Conservation (phyloP, 2,329 filamentous ascomycete species). For the Aspergillus bombycis region DNA sequence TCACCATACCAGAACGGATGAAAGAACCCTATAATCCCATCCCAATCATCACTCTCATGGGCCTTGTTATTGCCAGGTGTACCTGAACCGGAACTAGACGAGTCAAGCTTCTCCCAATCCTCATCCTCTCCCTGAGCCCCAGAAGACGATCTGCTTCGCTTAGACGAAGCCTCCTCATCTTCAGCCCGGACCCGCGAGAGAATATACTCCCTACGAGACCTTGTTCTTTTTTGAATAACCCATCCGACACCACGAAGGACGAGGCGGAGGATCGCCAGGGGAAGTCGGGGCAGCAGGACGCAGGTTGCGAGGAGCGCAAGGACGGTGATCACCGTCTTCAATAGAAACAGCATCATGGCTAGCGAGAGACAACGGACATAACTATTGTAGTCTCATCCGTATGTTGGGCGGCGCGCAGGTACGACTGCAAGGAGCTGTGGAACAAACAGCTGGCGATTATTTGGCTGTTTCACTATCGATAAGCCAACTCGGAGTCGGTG, state of each 20-base stretch:
- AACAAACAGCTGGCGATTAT: constrained; percentile 5
- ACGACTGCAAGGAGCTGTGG: neutral
- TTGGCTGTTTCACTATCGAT: constrained; percentile 21
- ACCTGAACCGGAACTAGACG: constrained; percentile 52
- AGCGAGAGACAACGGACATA: neutral
- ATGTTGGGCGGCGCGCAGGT: neutral
- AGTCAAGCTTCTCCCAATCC: constrained; percentile 72
- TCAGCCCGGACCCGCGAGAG: constrained; percentile 50
- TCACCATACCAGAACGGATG: constrained; percentile 85
- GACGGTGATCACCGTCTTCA: constrained; percentile 34
- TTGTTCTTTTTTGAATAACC: constrained; percentile 65
- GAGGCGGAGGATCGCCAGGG: constrained; percentile 36
- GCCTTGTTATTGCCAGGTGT: constrained; percentile 45
- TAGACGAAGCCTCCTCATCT: constrained; percentile 38
- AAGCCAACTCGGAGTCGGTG: constrained; percentile 1
- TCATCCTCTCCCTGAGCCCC: constrained; percentile 54
- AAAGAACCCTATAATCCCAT: constrained; percentile 91
- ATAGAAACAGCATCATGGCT: constrained; percentile 38
- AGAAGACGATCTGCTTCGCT: constrained; percentile 29
- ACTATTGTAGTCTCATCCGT: constrained; percentile 2
- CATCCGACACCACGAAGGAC: constrained; percentile 57
- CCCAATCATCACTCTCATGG: constrained; percentile 64
- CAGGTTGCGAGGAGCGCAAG: constrained; percentile 38
- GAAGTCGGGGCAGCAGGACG: constrained; percentile 39
- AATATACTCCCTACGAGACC: constrained; percentile 63